A percentile compares a stretch with the other conserved stretches of the same genome.
Evolutionary conservation across 2,329 filamentous ascomycete species (phyloP).

Genomic region (Colletotrichum graminicola): DNA sequence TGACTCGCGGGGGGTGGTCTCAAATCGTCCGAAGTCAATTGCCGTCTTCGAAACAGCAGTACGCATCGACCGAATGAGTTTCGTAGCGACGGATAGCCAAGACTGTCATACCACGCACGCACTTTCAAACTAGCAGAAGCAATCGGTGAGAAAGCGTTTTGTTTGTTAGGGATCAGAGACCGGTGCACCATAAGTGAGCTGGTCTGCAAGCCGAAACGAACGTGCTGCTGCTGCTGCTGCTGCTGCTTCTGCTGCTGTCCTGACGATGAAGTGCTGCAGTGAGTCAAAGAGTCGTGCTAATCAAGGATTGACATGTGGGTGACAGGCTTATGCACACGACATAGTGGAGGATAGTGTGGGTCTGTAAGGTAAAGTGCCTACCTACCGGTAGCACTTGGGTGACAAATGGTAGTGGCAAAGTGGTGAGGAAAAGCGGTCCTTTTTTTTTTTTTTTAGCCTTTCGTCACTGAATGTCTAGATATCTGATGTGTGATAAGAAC

Average conservation of each 20-base stretch:
- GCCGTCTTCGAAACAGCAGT: constrained; percentile 28
- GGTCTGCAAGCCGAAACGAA: constrained; percentile 9
- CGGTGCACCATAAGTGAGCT: not conserved
- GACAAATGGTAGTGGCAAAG: no score
- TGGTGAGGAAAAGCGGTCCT: no score
- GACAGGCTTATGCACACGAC: constrained; percentile 27
- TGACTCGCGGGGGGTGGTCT: constrained; percentile 22
- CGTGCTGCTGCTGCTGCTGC: not conserved
- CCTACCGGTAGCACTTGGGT: no score
- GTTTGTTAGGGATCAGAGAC: constrained; percentile 20
- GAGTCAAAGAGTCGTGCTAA: constrained; percentile 6
- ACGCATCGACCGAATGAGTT: constrained; percentile 24
- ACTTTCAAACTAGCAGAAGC: constrained; percentile 25
- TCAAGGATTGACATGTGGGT: constrained; percentile 26
- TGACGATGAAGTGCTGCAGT: constrained; percentile 1
- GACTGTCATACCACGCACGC: constrained; percentile 14
- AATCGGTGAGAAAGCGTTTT: constrained; percentile 12
- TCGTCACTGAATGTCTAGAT: no score
- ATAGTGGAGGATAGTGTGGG: constrained; percentile 26
- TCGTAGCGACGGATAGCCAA: constrained; percentile 28
- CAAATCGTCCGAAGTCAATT: constrained; percentile 30
- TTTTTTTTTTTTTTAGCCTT: no score
- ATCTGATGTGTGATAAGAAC: constrained; percentile 18
- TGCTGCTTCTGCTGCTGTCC: not conserved
- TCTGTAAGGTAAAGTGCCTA: not conserved